Conservation (phyloP, 202 grass and related monocot genomes). For the Zoysia matrella region DNA sequence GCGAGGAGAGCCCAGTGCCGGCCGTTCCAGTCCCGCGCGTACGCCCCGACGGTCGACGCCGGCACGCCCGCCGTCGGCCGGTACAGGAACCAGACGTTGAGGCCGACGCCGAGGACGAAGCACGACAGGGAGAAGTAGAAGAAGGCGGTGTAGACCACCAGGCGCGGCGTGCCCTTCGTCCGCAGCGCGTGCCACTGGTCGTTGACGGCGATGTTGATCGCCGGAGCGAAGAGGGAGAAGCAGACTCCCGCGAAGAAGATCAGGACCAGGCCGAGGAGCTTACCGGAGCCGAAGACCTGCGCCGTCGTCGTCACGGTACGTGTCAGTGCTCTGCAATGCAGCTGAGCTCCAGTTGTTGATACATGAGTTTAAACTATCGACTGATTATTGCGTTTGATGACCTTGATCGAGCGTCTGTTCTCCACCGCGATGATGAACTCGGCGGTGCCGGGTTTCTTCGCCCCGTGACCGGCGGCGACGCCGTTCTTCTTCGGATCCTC, state of each 20-base stretch:
- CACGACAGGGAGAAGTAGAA: conserved; percentile 99
- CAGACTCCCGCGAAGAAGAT: conserved; percentile 80
- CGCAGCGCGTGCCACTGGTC: conserved; percentile 87
- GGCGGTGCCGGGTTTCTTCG: neutral
- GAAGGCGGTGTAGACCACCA: conserved; percentile 95
- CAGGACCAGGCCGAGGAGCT: conserved; percentile 71
- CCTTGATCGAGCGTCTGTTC: conserved; percentile 69
- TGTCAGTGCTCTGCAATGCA: too few relatives aligned
- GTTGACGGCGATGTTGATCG: conserved; percentile 90
- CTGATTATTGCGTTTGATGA: neutral
- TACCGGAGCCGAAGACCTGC: conserved; percentile 69
- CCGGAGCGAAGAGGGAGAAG: conserved; percentile 95
- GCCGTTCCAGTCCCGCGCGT: too few relatives aligned
- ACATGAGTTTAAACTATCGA: too few relatives aligned
- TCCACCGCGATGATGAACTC: conserved; percentile 66
- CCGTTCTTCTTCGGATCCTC: neutral
- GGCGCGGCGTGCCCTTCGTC: conserved; percentile 56
- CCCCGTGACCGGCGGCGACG: neutral
- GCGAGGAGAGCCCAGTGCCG: conserved; percentile 53
- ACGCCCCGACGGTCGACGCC: too few relatives aligned
- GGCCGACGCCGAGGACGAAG: conserved; percentile 67
- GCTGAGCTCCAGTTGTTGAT: too few relatives aligned
- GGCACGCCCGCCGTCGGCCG: too few relatives aligned
- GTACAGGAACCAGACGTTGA: conserved; percentile 56
- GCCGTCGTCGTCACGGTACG: neutral